phyloP scores from a whole-genome alignment of 352 stramenopile species.

The Thalassiosira sp. region DNA sequence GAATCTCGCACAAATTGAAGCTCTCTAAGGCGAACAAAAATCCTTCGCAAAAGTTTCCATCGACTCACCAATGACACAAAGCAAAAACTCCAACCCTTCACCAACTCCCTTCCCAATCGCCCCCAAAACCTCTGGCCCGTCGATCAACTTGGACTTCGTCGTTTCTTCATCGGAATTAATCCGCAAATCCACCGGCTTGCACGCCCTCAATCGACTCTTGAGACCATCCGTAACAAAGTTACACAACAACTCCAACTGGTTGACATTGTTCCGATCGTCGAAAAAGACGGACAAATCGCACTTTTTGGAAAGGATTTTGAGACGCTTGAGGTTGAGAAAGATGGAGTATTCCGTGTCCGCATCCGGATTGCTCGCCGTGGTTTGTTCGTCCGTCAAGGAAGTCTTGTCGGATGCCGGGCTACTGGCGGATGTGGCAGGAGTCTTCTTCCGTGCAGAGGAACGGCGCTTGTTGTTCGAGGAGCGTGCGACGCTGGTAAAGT shows the following conservation, averaged over 20 bases:
- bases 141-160: slow-evolving; percentile 37
- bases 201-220: slow-evolving; percentile 48
- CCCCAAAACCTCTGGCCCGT: slow-evolving; percentile 38
- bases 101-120: slow-evolving; percentile 53
- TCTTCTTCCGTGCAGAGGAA: slow-evolving; percentile 38
- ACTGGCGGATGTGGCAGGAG: slow-evolving; percentile 9
- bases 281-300: slow-evolving; percentile 51
- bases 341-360: slow-evolving; percentile 69
- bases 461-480: slow-evolving; percentile 35
- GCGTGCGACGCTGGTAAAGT: slow-evolving; percentile 27
- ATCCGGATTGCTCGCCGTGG: slow-evolving; percentile 16
- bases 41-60: too few species aligned
- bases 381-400: slow-evolving; percentile 37
- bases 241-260: slow-evolving; percentile 53
- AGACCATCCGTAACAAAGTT: slow-evolving; percentile 52
- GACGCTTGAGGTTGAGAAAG: slow-evolving; percentile 62
- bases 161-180: slow-evolving; percentile 29
- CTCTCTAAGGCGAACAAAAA: too few species aligned
- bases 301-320: slow-evolving; percentile 65
- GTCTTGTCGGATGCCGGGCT: slow-evolving; percentile 28
- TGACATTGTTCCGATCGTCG: slow-evolving; percentile 47
- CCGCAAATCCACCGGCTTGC: slow-evolving; percentile 53
- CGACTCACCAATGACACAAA: slow-evolving; percentile 53
- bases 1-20: too few species aligned
- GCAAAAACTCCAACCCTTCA: slow-evolving; percentile 54